Conservation (phyloP, 768 basidiomycete species). For the Xerocomus spinulosus region DNA sequence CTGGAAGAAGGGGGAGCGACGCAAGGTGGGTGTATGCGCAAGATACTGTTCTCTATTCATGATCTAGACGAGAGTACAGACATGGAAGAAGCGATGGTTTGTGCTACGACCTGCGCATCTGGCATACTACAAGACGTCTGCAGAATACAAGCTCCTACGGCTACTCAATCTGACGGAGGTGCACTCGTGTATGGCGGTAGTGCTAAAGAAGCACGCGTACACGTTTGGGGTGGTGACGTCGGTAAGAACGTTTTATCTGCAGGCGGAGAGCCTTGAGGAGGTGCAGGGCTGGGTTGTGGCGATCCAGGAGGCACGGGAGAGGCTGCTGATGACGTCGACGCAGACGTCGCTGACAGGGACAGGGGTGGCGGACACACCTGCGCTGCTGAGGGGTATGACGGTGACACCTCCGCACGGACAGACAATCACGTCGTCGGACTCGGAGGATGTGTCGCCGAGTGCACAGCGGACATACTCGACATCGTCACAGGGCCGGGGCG, state of each 20-base stretch:
- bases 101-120: constrained; percentile 88
- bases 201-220: constrained; percentile 84
- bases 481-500: constrained; percentile 46
- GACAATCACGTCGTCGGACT: constrained; percentile 71
- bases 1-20: constrained; percentile 95
- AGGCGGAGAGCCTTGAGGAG: constrained; percentile 67
- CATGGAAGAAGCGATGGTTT: constrained; percentile 99
- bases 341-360: constrained; percentile 51
- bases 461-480: constrained; percentile 39
- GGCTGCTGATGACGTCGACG: constrained; percentile 58
- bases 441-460: constrained; percentile 61
- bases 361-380: constrained; percentile 41
- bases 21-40: constrained; percentile 64
- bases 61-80: constrained; percentile 42
- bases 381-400: constrained; percentile 27
- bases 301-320: constrained; percentile 71
- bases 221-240: constrained; percentile 91
- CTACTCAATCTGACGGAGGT: constrained; percentile 84
- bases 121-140: constrained; percentile 94
- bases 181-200: constrained; percentile 83
- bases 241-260: constrained; percentile 85
- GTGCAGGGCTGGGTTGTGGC: constrained; percentile 79
- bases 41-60: neutral
- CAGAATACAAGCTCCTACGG: constrained; percentile 89
- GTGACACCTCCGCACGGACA: constrained; percentile 47